Conservation (phyloP, 129 eudicot species). For the Lonicera japonica region DNA sequence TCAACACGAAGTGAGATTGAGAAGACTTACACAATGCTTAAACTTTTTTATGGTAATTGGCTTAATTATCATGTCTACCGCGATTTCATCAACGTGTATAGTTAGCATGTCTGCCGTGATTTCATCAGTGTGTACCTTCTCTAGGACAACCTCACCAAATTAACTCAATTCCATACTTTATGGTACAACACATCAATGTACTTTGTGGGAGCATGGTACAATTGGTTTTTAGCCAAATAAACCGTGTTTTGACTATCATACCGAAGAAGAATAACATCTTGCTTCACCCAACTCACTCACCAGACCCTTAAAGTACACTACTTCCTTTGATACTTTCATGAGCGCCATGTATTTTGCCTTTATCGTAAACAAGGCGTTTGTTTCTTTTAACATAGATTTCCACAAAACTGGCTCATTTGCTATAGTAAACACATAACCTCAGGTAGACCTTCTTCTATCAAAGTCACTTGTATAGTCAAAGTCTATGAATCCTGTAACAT, state of each 20-base stretch:
- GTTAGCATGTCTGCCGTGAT: neutral
- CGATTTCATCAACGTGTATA: neutral
- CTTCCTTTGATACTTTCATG: neutral
- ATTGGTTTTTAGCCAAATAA: neutral
- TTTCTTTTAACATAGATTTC: neutral
- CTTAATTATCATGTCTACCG: neutral
- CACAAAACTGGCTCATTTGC: neutral
- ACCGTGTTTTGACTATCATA: neutral
- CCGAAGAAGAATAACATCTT: neutral
- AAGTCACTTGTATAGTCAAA: neutral
- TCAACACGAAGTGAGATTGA: neutral
- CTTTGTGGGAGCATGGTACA: neutral
- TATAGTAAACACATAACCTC: neutral
- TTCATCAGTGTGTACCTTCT: neutral
- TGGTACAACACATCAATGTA: neutral
- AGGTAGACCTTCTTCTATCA: neutral
- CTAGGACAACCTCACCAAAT: neutral
- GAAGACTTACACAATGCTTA: neutral
- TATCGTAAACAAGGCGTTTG: neutral
- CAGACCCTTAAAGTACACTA: neutral
- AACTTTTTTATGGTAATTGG: neutral
- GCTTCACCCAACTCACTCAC: neutral
- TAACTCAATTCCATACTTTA: neutral
- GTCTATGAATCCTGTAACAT: neutral
- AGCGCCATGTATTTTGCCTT: neutral